phyloP scores from a whole-genome alignment of 2,329 filamentous ascomycete genomes.

The Colletotrichum agaves region DNA sequence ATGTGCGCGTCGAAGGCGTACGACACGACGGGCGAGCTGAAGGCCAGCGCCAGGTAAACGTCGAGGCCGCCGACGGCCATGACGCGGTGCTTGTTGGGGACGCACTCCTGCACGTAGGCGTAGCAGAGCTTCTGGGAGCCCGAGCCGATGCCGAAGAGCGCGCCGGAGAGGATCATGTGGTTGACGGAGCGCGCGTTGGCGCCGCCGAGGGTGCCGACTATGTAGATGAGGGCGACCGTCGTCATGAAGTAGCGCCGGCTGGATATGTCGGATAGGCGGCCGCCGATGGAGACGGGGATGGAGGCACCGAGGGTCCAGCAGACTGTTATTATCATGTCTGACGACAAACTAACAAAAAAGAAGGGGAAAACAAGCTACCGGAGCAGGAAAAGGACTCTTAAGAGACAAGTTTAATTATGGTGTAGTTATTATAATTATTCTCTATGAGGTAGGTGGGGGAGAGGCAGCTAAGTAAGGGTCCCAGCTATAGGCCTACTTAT shows the following conservation, averaged over 20 bases:
- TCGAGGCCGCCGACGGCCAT: constrained; percentile 50
- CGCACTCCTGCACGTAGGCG: constrained; percentile 49
- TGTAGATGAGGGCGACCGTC: constrained; percentile 46
- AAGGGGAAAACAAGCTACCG: too few species aligned
- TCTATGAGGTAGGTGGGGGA: too few species aligned
- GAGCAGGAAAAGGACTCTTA: too few species aligned
- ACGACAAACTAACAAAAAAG: too few species aligned
- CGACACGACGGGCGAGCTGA: constrained; percentile 46
- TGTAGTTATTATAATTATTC: too few species aligned
- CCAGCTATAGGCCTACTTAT: too few species aligned
- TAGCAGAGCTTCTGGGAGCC: constrained; percentile 54
- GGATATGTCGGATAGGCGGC: constrained; percentile 53
- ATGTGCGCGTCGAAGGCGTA: constrained; percentile 45
- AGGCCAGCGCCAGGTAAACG: constrained; percentile 42
- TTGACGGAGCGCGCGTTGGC: constrained; percentile 51
- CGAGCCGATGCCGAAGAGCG: constrained; percentile 52
- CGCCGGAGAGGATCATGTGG: constrained; percentile 53
- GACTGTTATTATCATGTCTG: too few species aligned
- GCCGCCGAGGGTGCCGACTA: constrained; percentile 51
- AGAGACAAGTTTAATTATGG: too few species aligned
- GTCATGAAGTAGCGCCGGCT: constrained; percentile 52
- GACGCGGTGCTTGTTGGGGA: constrained; percentile 51
- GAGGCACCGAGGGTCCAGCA: constrained; percentile 47
- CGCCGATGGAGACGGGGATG: constrained; percentile 48
- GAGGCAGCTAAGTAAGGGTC: too few species aligned